Base-by-base conservation (phyloP, 768 basidiomycete species). In the Panus rudis region DNA sequence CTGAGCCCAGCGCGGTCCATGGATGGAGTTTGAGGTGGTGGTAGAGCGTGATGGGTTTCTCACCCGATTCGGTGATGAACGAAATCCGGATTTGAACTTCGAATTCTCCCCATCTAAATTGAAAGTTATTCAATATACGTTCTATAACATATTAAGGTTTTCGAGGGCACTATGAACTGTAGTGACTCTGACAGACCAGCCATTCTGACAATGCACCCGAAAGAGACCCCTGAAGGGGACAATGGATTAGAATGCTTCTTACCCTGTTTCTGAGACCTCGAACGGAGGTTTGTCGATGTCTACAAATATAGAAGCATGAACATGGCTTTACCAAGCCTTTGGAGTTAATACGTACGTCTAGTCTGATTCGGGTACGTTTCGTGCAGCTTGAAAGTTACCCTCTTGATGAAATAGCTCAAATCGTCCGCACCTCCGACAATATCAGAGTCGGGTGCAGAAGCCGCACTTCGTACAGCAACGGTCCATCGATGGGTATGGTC, bases 401-500 rank as follows among this genome's bases (percentile, higher is more conserved):
- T 79, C 61, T 94, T 97, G 60, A 99, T 81, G 59, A 94, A 91
- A 54, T 96, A 88, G 52, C 79, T 75, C 26, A 93, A 60, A 56
- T 97, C 92, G 61, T 97, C 92, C 42, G 81, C 85, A 12, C 90
- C 92, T 17, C 93, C 93, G 17, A 93, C 88, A 35, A 77, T 70
- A 37, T 89, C 83, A 37, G 81, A 76, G 50, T 81, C 78, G 0
- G 79, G 70, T 2, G 76, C 69, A 25, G 87, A 84, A 1, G 89
- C 77, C 0, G 93, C 92, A 32, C 89, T 88, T 20, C 96, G 80
- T 20, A 99, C 77, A 21, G 92, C 93, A 46, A 99, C 84, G 0
- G 92, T 98, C 96, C 96, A 99, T 48, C 79, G 78, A 61, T 98
- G 94, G 2, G 94, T 97, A 54, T 93, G 92, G 51, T 92, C 88